Conservation (phyloP, 164 flowering plant genomes). For the Amborella trichopoda region DNA sequence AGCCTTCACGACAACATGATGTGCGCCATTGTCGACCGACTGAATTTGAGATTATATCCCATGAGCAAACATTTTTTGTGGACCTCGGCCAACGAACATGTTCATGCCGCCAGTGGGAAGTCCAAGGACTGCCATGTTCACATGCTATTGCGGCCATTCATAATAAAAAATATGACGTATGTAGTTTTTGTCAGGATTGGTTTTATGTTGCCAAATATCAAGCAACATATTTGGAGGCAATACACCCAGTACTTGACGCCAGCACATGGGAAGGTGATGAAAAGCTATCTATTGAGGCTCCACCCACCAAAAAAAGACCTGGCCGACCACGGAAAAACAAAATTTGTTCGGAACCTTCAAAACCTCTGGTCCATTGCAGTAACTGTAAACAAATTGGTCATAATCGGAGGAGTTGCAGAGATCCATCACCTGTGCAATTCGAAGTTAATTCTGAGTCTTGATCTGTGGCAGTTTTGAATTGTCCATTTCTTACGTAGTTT, state of each 20-base stretch:
- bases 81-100: neutral
- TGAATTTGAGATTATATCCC: neutral
- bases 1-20: neutral
- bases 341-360: neutral
- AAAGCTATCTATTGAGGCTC: neutral
- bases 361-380: neutral
- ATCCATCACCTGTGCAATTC: too few species aligned
- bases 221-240: neutral
- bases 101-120: neutral
- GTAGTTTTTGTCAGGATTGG: neutral
- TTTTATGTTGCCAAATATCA: neutral
- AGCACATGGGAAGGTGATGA: neutral
- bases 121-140: conserved; percentile 1
- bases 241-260: neutral
- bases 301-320: neutral
- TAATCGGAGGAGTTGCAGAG: neutral
- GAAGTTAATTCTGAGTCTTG: too few species aligned
- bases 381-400: neutral
- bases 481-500: too few species aligned
- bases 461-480: too few species aligned
- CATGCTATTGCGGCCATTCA: conserved; percentile 3
- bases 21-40: neutral
- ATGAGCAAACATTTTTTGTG: neutral
- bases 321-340: conserved; percentile 1
- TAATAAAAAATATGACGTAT: neutral